Evolutionary conservation across 2,329 filamentous ascomycete genomes (phyloP), one percentile per base, ranked within the genome.

Genomic region (Nannizziopsis barbatae): DNA sequence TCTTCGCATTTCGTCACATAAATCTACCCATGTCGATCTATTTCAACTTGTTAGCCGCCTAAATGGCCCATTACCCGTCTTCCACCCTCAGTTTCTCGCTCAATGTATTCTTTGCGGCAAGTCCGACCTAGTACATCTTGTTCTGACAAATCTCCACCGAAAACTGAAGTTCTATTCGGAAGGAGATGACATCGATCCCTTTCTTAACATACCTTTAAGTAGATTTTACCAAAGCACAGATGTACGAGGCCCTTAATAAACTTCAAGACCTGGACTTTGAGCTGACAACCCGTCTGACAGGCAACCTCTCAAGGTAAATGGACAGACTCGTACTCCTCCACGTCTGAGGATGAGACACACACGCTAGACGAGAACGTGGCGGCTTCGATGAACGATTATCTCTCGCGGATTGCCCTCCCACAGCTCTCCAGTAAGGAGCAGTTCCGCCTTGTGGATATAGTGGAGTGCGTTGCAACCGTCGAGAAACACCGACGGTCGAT

Each of bases 71-170:
- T 70, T 96, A 5, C 87, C 92, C 0, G 75, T 93, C 1, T 98
- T 94, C 58, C 90, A 98, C 58, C 92, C 92, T 0, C 87, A 94
- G 59, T 86, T 95, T 50, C 68, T 96, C 20, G 84, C 85, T 45
- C 86, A 95, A 63, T 90, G 85, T 57, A 86, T 94, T 33, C 71
- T 95, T 20, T 77, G 81, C 15, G 90, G 89, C 0, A 94, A 94
- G 61, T 75, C 76, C 31, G 62, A 67, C 2, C 65, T 87, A 5
- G 86, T 92, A 1, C 82, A 87, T 55, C 74, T 73, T 8, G 80
- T 95, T 8, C 65, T 96, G 22, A 70, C 84, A 45, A 77, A 77
- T 5, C 70, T 98, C 17, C 75, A 88, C 58, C 79, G 81, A 57
- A 83, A 79, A 11, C 68, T 98, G 44, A 94, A 89, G 59, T 95